Conservation (phyloP, 495 filamentous ascomycete species). For the Penicillium soppii region DNA sequence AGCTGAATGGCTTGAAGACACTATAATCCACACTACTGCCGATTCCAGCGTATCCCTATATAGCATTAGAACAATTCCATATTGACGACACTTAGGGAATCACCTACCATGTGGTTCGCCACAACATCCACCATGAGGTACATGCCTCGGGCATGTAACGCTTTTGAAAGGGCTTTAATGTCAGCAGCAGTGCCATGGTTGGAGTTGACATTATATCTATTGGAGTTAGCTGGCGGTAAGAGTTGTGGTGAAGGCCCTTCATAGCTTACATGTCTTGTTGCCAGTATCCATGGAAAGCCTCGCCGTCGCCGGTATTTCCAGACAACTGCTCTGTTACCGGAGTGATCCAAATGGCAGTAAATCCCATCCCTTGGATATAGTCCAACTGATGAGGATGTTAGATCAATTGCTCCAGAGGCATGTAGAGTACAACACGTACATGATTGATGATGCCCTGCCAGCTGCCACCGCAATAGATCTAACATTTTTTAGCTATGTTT, state of each 20-base stretch:
- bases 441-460: constrained; percentile 71
- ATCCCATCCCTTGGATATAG: constrained; percentile 72
- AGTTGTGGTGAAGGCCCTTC: not conserved
- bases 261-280: constrained; percentile 57
- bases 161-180: constrained; percentile 56
- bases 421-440: constrained; percentile 24
- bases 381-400: constrained; percentile 27
- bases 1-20: constrained; percentile 64
- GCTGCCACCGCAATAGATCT: constrained; percentile 71
- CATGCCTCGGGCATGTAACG: constrained; percentile 64
- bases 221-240: not conserved
- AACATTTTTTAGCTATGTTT: not conserved
- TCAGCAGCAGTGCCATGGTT: constrained; percentile 66
- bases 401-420: constrained; percentile 2
- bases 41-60: constrained; percentile 56
- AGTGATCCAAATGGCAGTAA: constrained; percentile 81
- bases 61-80: constrained; percentile 66
- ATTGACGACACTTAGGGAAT: constrained; percentile 27
- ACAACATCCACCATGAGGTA: constrained; percentile 81
- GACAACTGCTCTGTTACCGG: constrained; percentile 66
- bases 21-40: constrained; percentile 58
- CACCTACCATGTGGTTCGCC: constrained; percentile 69
- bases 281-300: constrained; percentile 76
- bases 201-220: constrained; percentile 57
- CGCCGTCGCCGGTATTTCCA: constrained; percentile 49